Evolutionary conservation across 2,329 filamentous ascomycete species (phyloP).

Genomic region (Colletotrichum gigasporum): DNA sequence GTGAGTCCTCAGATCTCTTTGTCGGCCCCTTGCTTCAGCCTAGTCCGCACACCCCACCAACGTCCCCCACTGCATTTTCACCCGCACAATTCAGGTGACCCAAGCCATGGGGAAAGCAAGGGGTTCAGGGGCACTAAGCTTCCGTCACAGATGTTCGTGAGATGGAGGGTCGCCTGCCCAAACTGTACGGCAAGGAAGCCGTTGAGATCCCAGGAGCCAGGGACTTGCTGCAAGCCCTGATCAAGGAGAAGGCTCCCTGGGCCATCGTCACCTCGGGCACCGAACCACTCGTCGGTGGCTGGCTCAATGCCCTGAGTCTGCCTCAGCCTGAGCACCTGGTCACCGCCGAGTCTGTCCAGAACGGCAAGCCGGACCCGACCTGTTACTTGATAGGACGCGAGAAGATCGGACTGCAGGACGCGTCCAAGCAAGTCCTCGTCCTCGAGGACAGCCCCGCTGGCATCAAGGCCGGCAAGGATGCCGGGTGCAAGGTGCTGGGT

Average conservation of each 20-base stretch:
- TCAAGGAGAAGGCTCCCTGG: conserved; percentile 74
- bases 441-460: conserved; percentile 91
- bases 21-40: conserved; percentile 18
- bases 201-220: conserved; percentile 88
- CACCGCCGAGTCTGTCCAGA: conserved; percentile 77
- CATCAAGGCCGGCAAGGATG: conserved; percentile 83
- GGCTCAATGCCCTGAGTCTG: conserved; percentile 74
- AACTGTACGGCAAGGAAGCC: conserved; percentile 79
- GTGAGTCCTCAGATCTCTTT: conserved; percentile 61
- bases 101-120: conserved; percentile 8
- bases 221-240: conserved; percentile 73
- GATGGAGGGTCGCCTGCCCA: conserved; percentile 82
- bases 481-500: conserved; percentile 86
- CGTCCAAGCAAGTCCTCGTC: conserved; percentile 70
- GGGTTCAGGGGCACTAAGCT: conserved; percentile 16
- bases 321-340: conserved; percentile 73
- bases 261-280: conserved; percentile 86
- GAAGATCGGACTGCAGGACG: conserved; percentile 63
- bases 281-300: conserved; percentile 72
- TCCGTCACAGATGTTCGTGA: conserved; percentile 73
- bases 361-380: conserved; percentile 80
- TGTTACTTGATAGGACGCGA: conserved; percentile 77
- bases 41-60: not conserved
- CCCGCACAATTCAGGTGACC: not conserved
- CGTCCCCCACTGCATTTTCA: not conserved